Base-by-base conservation (phyloP, 1,284 basidiomycete species). In the Cronartium ribicola region DNA sequence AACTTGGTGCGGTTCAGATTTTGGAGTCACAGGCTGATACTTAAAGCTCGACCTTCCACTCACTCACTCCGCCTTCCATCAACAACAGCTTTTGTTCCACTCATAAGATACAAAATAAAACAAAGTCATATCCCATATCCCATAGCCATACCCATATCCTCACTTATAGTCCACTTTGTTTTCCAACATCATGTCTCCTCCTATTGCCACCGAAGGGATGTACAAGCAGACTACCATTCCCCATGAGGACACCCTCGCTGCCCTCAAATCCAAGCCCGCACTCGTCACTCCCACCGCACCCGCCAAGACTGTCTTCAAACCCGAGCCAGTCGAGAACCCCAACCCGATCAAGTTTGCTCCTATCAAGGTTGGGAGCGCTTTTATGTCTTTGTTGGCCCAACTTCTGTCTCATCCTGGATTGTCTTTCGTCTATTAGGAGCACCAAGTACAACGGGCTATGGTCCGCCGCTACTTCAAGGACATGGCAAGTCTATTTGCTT, bases 361-460 rank as follows among this genome's bases (percentile, higher is more conserved):
- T n/a, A 72, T 72, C 61, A 72, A 72, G 48, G 62, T 65, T 36
- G 13, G 46, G n/a, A n/a, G 13, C 13, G 46, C n/a, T 48, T 48
- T 48, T 48, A 48, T 48, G n/a, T 13, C 13, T 48, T 13, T 48
- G 46, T 13, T 13, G 46, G 13, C n/a, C 46, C n/a, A n/a, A 48
- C n/a, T n/a, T 29, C 29, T 29, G 29, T 29, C 29, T 61, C 4
- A 61, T 13, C 59, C 17, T 14, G 13, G 39, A 46, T 39, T 11
- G 14, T 29, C 10, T 60, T 69, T 57, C 46, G 51, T 44, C 4
- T 20, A 65, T 51, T 67, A 76, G 79, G 90, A 90, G 82, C 86
- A 88, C 4, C 86, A 90, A 77, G 89, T 90, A 4, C 87, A 88
- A 40, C 84, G 89, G 55, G 89, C 89, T 60, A 91, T 90, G 89